Conservation (phyloP, 257 asterid genomes). For the Lantana camara region DNA sequence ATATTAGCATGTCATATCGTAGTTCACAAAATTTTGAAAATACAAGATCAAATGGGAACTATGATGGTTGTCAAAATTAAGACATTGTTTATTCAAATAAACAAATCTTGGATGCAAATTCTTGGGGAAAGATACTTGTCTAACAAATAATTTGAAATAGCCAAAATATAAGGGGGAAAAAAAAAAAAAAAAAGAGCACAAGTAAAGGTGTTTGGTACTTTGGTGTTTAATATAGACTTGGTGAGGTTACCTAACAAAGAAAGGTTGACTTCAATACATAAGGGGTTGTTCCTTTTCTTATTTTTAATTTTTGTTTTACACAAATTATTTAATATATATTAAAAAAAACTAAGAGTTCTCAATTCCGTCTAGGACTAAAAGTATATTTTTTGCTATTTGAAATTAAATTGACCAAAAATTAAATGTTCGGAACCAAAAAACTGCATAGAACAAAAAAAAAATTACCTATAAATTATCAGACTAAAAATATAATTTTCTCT, state of each 20-base stretch:
- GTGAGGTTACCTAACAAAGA: constrained; percentile 9
- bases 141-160: not conserved
- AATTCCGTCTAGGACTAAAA: no score
- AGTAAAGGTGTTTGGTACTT: not conserved
- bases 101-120: not conserved
- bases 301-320: no score
- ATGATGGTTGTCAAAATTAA: not conserved
- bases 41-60: not conserved
- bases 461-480: no score
- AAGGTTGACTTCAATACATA: constrained; percentile 1
- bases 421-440: no score
- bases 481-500: no score
- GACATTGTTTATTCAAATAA: not conserved
- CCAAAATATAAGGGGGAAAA: not conserved
- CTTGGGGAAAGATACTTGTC: not conserved
- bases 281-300: no score
- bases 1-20: not conserved
- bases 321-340: no score
- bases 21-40: not conserved
- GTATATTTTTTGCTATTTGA: no score
- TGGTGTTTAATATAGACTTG: constrained; percentile 2
- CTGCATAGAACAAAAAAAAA: no score
- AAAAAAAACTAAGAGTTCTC: no score
- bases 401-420: no score
- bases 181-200: not conserved